Base-by-base conservation (phyloP, 768 basidiomycete genomes). In the Lentinula sp. region DNA sequence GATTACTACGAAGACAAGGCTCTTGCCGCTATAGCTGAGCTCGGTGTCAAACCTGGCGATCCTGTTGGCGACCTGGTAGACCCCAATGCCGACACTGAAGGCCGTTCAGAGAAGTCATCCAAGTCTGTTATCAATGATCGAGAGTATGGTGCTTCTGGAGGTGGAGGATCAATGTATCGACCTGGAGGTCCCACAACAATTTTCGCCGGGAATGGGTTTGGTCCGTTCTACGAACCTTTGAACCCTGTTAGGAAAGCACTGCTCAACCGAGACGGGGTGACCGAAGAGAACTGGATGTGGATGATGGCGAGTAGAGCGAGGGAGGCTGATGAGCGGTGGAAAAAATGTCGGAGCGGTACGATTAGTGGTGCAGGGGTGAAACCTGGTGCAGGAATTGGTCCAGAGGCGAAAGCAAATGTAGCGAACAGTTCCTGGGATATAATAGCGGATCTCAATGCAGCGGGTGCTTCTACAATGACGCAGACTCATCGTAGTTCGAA, bases 1-100 rank as follows among this genome's bases (percentile, higher is more conserved):
- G 97, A 98, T 74, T 99, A 99, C 71, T 93, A 93, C 74, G 97
- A 99, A 72, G 89, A 88, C 43, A 90, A 90, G 60, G 83, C 84
- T 0, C 80, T 87, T 1, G 85, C 81, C 62, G 90, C 93, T 49
- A 89, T 92, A 67, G 81, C 86, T 3, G 84, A 84, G n/a, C 85
- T 86, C 37, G 95, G 94, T 5, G 80, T 93, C 65, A 88, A 89
- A 64, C 81, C 95, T 0, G 90, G 91, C 11, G 89, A 93, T 57
- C 82, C 77, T 6, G 94, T 95, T 18, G 90, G 89, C 58, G 88
- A 95, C 63, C 84, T 95, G 18, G 84, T 86, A 37, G 89, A 93
- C 62, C 86, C 91, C 16, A 83, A 85, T 54, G 83, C 83, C 2
- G 67, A 79, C 2, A 78, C 80, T 32, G 76, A 80, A 49, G 78